A percentile compares a stretch with the other conserved stretches of the same genome.
phyloP scores from a whole-genome alignment of 225 moss, liverwort and hornwort species.

The Sphagnum contortum region DNA sequence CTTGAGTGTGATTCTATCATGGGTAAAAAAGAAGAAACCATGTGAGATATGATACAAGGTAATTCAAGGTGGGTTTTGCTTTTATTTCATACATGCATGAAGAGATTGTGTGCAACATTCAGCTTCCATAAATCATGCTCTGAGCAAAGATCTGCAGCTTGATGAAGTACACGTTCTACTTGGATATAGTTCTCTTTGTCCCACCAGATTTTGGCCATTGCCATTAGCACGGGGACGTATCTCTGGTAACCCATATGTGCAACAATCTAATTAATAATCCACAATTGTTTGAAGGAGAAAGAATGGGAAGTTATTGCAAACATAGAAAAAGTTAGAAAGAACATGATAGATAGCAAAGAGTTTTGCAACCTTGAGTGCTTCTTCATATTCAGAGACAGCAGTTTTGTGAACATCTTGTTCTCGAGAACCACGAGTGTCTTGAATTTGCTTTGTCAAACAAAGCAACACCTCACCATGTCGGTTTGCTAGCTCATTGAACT shows the following conservation, averaged over 20 bases:
- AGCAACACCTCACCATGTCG: conserved; percentile 43
- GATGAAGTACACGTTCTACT: conserved; percentile 62
- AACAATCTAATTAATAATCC: background rate
- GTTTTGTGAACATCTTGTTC: conserved; percentile 46
- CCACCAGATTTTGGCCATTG: conserved; percentile 97
- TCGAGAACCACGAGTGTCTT: conserved; percentile 36
- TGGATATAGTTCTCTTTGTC: conserved; percentile 82
- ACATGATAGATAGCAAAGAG: too few relatives aligned
- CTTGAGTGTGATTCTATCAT: too few relatives aligned
- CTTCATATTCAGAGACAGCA: conserved; percentile 41
- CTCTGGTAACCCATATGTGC: conserved; percentile 18
- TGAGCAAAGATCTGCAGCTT: conserved; percentile 58
- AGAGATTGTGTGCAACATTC: conserved; percentile 81
- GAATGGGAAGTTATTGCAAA: too few relatives aligned
- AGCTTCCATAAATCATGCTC: conserved; percentile 76
- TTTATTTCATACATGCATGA: conserved; percentile 54
- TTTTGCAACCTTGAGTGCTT: conserved; percentile 39
- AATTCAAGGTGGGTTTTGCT: too few relatives aligned
- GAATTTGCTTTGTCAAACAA: conserved; percentile 54
- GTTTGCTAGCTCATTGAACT: conserved; percentile 62
- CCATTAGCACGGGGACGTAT: conserved; percentile 73
- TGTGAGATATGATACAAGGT: too few relatives aligned
- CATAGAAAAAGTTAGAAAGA: too few relatives aligned
- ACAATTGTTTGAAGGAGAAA: too few relatives aligned
- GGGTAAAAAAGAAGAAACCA: too few relatives aligned